phyloP scores from a whole-genome alignment of 306 rosid species.

The Acacia melanoxylon region DNA sequence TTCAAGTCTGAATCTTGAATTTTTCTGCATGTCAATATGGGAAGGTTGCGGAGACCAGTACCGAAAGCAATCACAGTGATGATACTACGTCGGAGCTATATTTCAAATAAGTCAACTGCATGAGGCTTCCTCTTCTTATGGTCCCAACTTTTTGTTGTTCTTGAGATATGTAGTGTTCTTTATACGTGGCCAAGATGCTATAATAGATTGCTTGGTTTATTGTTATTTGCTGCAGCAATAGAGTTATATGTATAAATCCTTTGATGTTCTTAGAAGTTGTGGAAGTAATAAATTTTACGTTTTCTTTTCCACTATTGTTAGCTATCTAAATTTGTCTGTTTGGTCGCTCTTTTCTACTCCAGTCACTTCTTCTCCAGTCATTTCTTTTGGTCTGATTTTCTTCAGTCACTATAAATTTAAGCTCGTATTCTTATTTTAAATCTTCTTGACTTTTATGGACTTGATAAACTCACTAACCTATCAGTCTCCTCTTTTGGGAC shows the following conservation, averaged over 20 bases:
- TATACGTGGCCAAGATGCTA: conserved; percentile 23
- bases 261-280: conserved; percentile 29
- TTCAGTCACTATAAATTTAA: too few species aligned
- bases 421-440: not conserved
- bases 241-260: conserved; percentile 30
- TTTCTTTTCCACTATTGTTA: not conserved
- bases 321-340: not conserved
- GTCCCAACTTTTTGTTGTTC: conserved; percentile 13
- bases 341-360: not conserved
- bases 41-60: conserved; percentile 63
- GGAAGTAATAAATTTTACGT: conserved; percentile 13
- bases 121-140: conserved; percentile 9
- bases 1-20: conserved; percentile 52
- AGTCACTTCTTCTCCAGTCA: not conserved
- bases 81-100: conserved; percentile 54
- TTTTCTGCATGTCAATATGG: conserved; percentile 63
- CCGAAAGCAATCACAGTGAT: conserved; percentile 45
- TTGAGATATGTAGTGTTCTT: conserved; percentile 12
- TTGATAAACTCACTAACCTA: not conserved
- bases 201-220: not conserved
- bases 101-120: conserved; percentile 25
- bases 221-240: not conserved
- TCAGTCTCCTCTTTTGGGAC: not conserved
- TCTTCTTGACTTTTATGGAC: not conserved
- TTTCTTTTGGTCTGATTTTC: too few species aligned